phyloP scores from a whole-genome alignment of 345 rosid species.

The Adansonia digitata region DNA sequence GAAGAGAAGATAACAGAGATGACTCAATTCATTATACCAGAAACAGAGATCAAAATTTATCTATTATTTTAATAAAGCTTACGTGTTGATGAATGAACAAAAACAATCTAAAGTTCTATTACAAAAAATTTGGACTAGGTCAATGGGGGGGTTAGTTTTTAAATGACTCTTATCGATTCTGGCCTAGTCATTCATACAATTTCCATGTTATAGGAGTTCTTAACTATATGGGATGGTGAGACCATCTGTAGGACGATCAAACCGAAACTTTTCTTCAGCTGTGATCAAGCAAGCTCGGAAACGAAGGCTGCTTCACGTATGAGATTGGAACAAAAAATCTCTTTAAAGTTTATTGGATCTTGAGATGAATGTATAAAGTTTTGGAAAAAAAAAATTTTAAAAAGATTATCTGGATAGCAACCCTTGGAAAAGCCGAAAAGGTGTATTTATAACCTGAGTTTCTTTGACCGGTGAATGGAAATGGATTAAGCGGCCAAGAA shows the following conservation, averaged over 20 bases:
- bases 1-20: neutral
- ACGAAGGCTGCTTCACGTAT: too few relatives aligned
- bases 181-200: too few relatives aligned
- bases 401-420: neutral
- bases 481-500: slow-evolving; percentile 1
- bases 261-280: too few relatives aligned
- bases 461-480: neutral
- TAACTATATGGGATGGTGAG: too few relatives aligned
- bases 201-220: too few relatives aligned
- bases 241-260: too few relatives aligned
- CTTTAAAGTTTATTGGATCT: neutral
- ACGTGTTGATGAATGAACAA: neutral
- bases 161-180: too few relatives aligned
- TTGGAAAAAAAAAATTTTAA: neutral
- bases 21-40: neutral
- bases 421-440: neutral
- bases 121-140: too few relatives aligned
- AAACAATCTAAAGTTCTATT: too few relatives aligned
- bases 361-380: neutral
- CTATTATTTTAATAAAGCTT: neutral
- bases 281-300: too few relatives aligned
- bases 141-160: too few relatives aligned
- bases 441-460: neutral
- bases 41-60: neutral
- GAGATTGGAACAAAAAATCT: too few relatives aligned